Evolutionary conservation across 441 rosid species (phyloP), one percentile per base, ranked within the genome.

Genomic region (Melianthus villosus): DNA sequence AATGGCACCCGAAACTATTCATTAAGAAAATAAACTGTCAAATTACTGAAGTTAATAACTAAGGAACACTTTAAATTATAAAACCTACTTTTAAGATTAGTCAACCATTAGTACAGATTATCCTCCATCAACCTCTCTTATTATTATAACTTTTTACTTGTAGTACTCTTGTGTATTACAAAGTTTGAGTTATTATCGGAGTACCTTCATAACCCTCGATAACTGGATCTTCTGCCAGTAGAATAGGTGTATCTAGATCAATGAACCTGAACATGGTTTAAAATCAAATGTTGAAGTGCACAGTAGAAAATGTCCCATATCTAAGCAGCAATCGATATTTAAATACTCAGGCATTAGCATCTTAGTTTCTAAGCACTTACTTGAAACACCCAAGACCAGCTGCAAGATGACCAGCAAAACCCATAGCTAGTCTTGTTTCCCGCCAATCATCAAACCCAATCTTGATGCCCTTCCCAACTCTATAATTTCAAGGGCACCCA

Each of bases 341-440:
- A n/a, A n/a, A n/a, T n/a, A n/a, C n/a, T n/a, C n/a, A n/a, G n/a
- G n/a, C n/a, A n/a, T n/a, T n/a, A n/a, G n/a, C n/a, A n/a, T n/a
- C n/a, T n/a, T n/a, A n/a, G n/a, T n/a, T n/a, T n/a, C n/a, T n/a
- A n/a, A n/a, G n/a, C 33, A 23, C 82, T 62, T 50, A 83, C 95
- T 68, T 76, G 71, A 87, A 87, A 64, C 73, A 72, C 2, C 93
- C 87, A 37, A 73, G 42, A 37, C 97, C 95, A 20, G 95, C 93
- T 33, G 97, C 81, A 45, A 87, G 84, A 56, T 82, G 94, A 34
- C 84, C 86, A 0, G 93, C 84, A 59, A 87, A 87, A 28, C 93
- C 97, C 84, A 80, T 87, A 25, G 87, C 87, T 32, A 87, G 45
- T 56, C 91, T 68, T 19, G 93, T 87, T 67, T 87, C 97, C 94